Conservation (phyloP, 2,329 filamentous ascomycete genomes). For the Exutisphaerella laricina region DNA sequence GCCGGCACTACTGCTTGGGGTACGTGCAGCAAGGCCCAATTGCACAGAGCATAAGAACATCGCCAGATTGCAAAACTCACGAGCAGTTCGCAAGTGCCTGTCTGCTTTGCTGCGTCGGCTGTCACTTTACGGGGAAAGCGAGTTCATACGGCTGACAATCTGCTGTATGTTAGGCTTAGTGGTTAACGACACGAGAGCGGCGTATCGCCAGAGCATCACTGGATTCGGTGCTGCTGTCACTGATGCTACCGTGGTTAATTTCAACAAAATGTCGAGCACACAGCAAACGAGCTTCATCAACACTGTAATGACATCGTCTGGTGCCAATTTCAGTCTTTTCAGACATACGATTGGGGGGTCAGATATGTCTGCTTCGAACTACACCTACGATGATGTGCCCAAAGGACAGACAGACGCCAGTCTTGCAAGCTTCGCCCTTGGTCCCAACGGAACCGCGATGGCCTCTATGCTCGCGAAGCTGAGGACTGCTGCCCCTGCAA, state of each 20-base stretch:
- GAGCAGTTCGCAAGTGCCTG: no score
- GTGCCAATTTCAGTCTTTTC: conserved; percentile 18
- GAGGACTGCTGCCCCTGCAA: conserved; percentile 10
- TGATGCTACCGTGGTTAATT: conserved; percentile 19
- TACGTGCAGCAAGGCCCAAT: no score
- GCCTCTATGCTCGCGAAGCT: conserved; percentile 14
- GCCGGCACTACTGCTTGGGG: conserved; percentile 10
- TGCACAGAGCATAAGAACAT: no score
- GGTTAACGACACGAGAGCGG: conserved; percentile 24
- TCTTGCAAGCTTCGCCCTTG: conserved; percentile 16
- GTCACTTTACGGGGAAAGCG: no score
- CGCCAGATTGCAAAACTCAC: no score
- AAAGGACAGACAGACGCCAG: conserved; percentile 9
- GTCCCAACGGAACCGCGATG: conserved; percentile 18
- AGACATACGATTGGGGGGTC: conserved; percentile 20
- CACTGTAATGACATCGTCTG: conserved; percentile 15
- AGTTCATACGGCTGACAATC: no score
- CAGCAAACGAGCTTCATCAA: conserved; percentile 12
- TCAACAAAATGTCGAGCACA: conserved; percentile 11
- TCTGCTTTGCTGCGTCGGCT: no score
- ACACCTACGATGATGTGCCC: conserved; percentile 19
- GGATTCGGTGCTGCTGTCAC: conserved; percentile 22
- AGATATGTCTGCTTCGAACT: conserved; percentile 17
- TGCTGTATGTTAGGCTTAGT: no score
- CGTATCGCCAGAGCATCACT: conserved; percentile 14